phyloP scores from a whole-genome alignment of 345 rosid genomes.

The Conringia planisiliqua region DNA sequence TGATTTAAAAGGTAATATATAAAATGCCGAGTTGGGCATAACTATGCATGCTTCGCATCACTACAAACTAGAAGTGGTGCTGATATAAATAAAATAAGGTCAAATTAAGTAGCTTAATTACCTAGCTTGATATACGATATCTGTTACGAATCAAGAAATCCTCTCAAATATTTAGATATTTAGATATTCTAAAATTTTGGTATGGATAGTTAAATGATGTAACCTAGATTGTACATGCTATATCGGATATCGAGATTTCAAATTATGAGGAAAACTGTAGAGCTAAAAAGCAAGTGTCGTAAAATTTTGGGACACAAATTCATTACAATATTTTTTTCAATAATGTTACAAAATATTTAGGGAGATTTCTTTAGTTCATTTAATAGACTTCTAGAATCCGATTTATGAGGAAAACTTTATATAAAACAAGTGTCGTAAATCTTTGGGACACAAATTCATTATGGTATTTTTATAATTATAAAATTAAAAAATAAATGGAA shows the following conservation, averaged over 20 bases:
- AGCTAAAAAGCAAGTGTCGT: not conserved
- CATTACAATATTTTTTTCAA: not conserved
- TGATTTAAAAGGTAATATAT: not conserved
- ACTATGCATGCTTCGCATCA: slow-evolving; percentile 1
- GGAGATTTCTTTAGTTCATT: not conserved
- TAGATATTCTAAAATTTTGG: not conserved
- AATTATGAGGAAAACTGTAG: not conserved
- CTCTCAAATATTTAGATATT: not conserved
- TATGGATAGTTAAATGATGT: not conserved
- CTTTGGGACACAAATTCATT: not conserved
- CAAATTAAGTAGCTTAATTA: not conserved
- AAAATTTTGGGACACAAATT: not conserved
- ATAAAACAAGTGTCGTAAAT: not conserved
- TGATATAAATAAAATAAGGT: not conserved
- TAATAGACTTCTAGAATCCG: not conserved
- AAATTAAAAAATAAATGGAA: not conserved
- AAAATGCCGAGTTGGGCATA: not conserved
- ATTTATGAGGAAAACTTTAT: not conserved
- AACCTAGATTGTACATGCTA: not conserved
- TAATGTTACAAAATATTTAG: not conserved
- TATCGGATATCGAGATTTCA: not conserved
- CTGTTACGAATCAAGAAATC: not conserved
- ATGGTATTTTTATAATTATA: not conserved
- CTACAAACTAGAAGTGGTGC: not conserved
- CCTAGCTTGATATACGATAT: not conserved